Evolutionary conservation across 257 asterid genomes (phyloP).

Genomic region (Solanum habrochaites): DNA sequence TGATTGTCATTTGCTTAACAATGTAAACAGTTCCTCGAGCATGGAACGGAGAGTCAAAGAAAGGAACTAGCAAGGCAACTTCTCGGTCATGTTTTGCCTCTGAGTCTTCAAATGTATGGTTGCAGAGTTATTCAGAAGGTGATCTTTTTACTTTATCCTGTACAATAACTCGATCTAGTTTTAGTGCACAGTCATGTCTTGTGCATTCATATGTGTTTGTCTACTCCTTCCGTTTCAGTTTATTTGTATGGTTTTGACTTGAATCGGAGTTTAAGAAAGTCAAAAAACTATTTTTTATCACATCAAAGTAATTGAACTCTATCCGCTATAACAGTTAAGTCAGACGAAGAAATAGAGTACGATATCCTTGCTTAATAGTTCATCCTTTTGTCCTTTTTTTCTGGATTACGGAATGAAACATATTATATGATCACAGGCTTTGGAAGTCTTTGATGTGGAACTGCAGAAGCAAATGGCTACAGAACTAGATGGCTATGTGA

Average conservation of each 20-base stretch:
- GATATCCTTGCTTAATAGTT: neutral
- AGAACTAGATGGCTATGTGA: constrained; percentile 76
- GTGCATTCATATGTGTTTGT: neutral
- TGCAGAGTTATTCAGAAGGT: constrained; percentile 97
- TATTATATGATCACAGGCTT: constrained; percentile 38
- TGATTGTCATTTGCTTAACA: neutral
- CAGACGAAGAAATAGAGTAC: neutral
- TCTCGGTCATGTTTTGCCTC: constrained; percentile 72
- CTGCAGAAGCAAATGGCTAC: constrained; percentile 56
- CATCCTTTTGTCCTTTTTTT: neutral
- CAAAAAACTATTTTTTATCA: neutral
- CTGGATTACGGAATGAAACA: neutral
- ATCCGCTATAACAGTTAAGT: neutral
- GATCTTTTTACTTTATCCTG: constrained; percentile 1
- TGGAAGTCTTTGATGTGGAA: constrained; percentile 77
- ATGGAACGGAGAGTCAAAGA: constrained; percentile 67
- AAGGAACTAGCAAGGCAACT: constrained; percentile 66
- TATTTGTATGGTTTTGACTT: neutral
- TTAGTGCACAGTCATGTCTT: neutral
- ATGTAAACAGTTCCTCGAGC: constrained; percentile 67
- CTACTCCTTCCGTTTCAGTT: neutral
- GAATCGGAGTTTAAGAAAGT: neutral
- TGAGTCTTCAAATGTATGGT: constrained; percentile 90
- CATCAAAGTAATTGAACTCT: neutral
- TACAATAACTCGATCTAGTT: neutral